Evolutionary conservation across 441 rosid species (phyloP).

Genomic region (Gossypium armourianum): DNA sequence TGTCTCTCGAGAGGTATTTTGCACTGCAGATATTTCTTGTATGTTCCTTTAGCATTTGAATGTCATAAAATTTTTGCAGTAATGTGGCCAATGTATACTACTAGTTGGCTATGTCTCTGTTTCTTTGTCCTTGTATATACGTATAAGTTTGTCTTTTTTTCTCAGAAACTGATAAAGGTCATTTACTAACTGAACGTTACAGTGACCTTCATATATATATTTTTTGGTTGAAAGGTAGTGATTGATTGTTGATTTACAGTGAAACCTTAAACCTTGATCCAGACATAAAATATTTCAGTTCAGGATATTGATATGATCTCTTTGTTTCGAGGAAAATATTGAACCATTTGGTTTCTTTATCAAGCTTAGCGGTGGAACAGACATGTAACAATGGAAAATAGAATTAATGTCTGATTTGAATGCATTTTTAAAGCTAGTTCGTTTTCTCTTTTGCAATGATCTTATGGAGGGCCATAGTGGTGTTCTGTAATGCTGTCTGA

Average conservation of each 20-base stretch:
- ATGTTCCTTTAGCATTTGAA: not conserved
- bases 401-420: not conserved
- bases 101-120: not conserved
- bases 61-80: not conserved
- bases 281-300: not conserved
- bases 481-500: not conserved
- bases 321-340: not conserved
- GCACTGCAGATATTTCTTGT: not conserved
- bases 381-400: not conserved
- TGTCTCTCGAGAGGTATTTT: constrained; percentile 59
- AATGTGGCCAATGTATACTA: not conserved
- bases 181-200: not conserved
- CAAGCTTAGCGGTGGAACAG: not conserved
- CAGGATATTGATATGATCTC: not conserved
- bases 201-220: not conserved
- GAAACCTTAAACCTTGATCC: not conserved
- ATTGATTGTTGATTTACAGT: not conserved
- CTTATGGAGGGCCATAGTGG: not conserved
- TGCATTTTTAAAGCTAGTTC: not conserved
- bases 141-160: not conserved
- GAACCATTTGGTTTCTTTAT: constrained; percentile 4
- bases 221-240: not conserved
- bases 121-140: not conserved
- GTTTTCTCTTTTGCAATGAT: not conserved
- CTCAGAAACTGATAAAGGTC: not conserved